Conservation (phyloP, 139 green algal genomes). For the Asterochloris erici region DNA sequence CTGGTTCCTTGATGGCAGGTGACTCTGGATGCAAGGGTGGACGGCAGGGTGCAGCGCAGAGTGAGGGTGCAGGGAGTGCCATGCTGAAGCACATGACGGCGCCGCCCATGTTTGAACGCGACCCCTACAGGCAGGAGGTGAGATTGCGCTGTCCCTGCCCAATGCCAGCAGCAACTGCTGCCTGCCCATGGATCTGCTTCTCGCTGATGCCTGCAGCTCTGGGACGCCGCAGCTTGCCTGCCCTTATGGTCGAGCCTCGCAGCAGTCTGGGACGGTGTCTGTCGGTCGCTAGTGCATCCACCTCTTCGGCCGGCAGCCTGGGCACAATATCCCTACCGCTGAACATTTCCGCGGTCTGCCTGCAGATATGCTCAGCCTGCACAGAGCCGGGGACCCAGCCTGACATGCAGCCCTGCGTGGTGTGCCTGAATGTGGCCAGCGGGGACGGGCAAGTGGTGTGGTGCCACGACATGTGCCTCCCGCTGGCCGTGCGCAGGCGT, state of each 20-base stretch:
- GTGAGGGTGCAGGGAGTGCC: too few species aligned
- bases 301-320: neutral
- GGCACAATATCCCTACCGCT: neutral
- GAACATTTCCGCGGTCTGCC: neutral
- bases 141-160: too few species aligned
- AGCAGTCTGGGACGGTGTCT: neutral
- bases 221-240: neutral
- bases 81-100: too few species aligned
- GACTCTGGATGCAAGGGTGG: too few species aligned
- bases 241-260: neutral
- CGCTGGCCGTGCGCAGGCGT: neutral
- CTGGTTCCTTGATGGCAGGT: too few species aligned
- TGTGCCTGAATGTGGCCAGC: constrained; percentile 6
- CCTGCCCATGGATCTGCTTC: neutral
- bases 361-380: constrained; percentile 9
- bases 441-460: neutral
- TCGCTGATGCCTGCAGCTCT: neutral
- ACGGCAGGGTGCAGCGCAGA: too few species aligned
- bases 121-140: constrained; percentile 2
- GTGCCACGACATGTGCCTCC: constrained; percentile 10
- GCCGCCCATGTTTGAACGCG: constrained; percentile 5
- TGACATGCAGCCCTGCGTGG: constrained; percentile 15
- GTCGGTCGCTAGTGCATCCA: neutral
- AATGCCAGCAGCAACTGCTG: neutral
- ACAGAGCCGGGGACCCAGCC: neutral